These are phyloP conservation scores for Neurospora sp. DNA, from an alignment of 495 filamentous ascomycete genomes.

Conservation along the genomic window DNA sequence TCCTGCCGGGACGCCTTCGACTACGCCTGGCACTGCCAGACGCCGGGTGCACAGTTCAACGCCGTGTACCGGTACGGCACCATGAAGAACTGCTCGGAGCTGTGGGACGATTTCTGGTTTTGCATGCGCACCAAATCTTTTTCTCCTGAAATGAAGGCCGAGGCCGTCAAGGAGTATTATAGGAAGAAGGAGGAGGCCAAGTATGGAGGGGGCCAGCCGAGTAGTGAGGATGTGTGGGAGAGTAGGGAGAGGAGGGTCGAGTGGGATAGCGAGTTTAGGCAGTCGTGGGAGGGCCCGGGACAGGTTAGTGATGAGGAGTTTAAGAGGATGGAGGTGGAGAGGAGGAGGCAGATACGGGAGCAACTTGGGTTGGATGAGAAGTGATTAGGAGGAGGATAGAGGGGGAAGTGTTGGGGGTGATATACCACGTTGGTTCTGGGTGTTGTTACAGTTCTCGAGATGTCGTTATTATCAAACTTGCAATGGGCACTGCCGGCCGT, in stretches of 20 bases:
- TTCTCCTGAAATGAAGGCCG: slow-evolving; percentile 38
- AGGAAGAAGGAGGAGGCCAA: slow-evolving; percentile 55
- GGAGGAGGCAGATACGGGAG: slow-evolving; percentile 28
- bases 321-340: slow-evolving; percentile 41
- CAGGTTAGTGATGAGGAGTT: slow-evolving; percentile 48
- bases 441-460: neutral
- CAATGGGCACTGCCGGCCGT: neutral
- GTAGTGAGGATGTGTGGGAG: slow-evolving; percentile 91
- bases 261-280: slow-evolving; percentile 33
- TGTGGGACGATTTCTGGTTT: slow-evolving; percentile 88
- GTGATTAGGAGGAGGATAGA: neutral
- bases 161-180: slow-evolving; percentile 59
- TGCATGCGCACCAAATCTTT: slow-evolving; percentile 74
- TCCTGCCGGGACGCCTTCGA: slow-evolving; percentile 89
- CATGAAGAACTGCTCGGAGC: slow-evolving; percentile 61
- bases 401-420: too few species aligned
- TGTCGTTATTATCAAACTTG: neutral
- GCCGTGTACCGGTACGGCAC: slow-evolving; percentile 74
- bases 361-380: slow-evolving; percentile 21
- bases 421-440: neutral
- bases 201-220: slow-evolving; percentile 55
- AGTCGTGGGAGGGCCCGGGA: slow-evolving; percentile 35
- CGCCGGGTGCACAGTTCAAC: slow-evolving; percentile 75
- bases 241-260: slow-evolving; percentile 42
- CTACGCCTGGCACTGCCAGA: slow-evolving; percentile 89